Percentiles rank a stretch among this genome's conserved stretches.
These are phyloP conservation scores for Annulohypoxylon stygium DNA, from an alignment of 495 filamentous ascomycete species.

Conservation along the genomic window DNA sequence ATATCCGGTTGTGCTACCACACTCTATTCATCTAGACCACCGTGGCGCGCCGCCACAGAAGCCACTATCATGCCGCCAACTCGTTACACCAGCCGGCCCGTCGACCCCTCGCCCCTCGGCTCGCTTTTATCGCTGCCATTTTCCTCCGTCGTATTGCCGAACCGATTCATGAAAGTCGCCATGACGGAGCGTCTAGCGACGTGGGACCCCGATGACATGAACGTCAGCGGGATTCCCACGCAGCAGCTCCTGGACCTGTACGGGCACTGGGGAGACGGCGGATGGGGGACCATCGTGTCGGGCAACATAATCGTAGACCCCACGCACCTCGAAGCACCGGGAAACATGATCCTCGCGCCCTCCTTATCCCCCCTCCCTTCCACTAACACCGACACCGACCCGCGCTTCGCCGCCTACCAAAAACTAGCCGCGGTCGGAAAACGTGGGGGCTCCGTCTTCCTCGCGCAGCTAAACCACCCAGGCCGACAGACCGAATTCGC, in stretches of 20 bases:
- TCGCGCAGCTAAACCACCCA: conserved; percentile 73
- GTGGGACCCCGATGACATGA: conserved; percentile 65
- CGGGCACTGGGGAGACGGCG: conserved; percentile 71
- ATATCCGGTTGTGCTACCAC: neutral
- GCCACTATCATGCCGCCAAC: conserved; percentile 32
- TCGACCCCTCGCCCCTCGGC: conserved; percentile 63
- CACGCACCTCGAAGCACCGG: conserved; percentile 69
- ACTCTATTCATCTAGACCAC: neutral
- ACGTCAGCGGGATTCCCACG: conserved; percentile 69
- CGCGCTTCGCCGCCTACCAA: conserved; percentile 70
- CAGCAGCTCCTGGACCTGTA: conserved; percentile 70
- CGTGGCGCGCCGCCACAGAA: neutral
- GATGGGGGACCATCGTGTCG: conserved; percentile 68
- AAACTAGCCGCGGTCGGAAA: conserved; percentile 64
- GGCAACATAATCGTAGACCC: conserved; percentile 75
- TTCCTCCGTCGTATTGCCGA: conserved; percentile 66
- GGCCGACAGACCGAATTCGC: conserved; percentile 67
- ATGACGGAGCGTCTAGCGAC: conserved; percentile 73
- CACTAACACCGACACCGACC: conserved; percentile 51
- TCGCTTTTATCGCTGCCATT: conserved; percentile 70
- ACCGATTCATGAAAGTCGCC: conserved; percentile 73
- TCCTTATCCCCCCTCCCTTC: neutral
- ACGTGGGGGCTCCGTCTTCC: conserved; percentile 68
- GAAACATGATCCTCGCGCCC: conserved; percentile 69
- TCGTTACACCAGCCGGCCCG: conserved; percentile 30